Conservation (phyloP, 345 rosid genomes). For the Noccaea caerulescens region DNA sequence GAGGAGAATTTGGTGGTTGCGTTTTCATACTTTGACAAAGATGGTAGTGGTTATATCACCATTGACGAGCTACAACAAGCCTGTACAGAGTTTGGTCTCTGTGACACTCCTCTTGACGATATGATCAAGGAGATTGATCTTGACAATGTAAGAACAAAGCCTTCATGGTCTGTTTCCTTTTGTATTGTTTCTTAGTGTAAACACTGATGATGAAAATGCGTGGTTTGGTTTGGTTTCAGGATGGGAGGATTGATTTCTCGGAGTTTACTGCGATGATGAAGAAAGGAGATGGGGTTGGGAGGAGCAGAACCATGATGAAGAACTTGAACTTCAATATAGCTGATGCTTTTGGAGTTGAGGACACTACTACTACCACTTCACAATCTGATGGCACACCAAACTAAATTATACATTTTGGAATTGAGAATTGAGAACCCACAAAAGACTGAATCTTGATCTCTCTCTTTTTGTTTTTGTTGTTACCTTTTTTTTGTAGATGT, state of each 20-base stretch:
- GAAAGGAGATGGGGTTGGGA: slow-evolving; percentile 65
- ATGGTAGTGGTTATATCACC: slow-evolving; percentile 90
- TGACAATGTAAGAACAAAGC: slow-evolving; percentile 72
- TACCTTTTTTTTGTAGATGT: slow-evolving; percentile 27
- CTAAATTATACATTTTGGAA: slow-evolving; percentile 26
- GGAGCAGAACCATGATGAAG: slow-evolving; percentile 78
- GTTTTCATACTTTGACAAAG: slow-evolving; percentile 88
- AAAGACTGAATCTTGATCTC: slow-evolving; percentile 11
- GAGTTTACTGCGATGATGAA: slow-evolving; percentile 95
- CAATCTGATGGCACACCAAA: slow-evolving; percentile 34
- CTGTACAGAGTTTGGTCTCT: slow-evolving; percentile 90
- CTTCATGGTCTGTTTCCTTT: neutral
- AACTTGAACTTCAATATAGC: slow-evolving; percentile 72
- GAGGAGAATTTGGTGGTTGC: slow-evolving; percentile 91
- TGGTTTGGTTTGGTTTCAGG: slow-evolving; percentile 48
- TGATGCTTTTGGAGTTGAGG: slow-evolving; percentile 63
- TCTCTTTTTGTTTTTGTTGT: slow-evolving; percentile 14
- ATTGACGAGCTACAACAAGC: slow-evolving; percentile 93
- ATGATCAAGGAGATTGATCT: slow-evolving; percentile 85
- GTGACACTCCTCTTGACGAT: slow-evolving; percentile 78
- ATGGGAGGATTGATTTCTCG: slow-evolving; percentile 80
- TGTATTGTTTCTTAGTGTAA: slow-evolving; percentile 21
- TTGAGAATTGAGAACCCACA: slow-evolving; percentile 17
- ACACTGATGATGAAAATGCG: neutral
- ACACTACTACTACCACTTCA: slow-evolving; percentile 25